Evolutionary conservation across 805 yeast genomes (phyloP).

Genomic region (Priceomyces castillae): DNA sequence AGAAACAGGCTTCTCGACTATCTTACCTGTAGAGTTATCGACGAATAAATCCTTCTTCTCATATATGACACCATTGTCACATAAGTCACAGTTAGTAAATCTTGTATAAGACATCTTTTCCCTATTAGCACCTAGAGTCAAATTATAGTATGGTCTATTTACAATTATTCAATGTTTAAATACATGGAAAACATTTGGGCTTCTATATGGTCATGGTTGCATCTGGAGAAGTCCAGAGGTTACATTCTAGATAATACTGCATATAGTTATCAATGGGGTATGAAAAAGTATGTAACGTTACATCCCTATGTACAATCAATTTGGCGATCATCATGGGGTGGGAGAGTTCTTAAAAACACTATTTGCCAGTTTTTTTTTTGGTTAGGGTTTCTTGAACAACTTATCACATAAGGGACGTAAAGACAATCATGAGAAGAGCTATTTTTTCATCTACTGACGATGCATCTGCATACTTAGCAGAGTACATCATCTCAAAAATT

Average conservation of each 20-base stretch:
- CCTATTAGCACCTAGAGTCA: neutral
- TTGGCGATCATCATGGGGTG: neutral
- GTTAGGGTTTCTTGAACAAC: neutral
- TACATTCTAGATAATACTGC: neutral
- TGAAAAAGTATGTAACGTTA: slow-evolving; percentile 1
- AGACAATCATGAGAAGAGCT: slow-evolving; percentile 27
- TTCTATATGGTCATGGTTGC: neutral
- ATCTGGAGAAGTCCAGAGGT: slow-evolving; percentile 1
- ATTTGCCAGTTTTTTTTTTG: neutral
- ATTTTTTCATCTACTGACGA: slow-evolving; percentile 35
- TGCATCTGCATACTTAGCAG: slow-evolving; percentile 46
- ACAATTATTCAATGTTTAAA: neutral
- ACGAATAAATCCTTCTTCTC: slow-evolving; percentile 41
- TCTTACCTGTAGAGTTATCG: slow-evolving; percentile 41
- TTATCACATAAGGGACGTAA: neutral
- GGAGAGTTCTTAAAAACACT: neutral
- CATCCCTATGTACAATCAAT: neutral
- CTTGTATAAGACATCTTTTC: slow-evolving; percentile 18
- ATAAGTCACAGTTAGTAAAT: slow-evolving; percentile 42
- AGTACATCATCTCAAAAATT: slow-evolving; percentile 43
- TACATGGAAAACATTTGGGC: neutral
- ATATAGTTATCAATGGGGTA: neutral
- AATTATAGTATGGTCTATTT: neutral
- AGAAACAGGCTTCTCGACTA: slow-evolving; percentile 27
- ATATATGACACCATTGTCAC: slow-evolving; percentile 39